Percentiles rank a stretch among this genome's conserved stretches.
phyloP scores from a whole-genome alignment of 441 rosid genomes.

The Breynia disticha region DNA sequence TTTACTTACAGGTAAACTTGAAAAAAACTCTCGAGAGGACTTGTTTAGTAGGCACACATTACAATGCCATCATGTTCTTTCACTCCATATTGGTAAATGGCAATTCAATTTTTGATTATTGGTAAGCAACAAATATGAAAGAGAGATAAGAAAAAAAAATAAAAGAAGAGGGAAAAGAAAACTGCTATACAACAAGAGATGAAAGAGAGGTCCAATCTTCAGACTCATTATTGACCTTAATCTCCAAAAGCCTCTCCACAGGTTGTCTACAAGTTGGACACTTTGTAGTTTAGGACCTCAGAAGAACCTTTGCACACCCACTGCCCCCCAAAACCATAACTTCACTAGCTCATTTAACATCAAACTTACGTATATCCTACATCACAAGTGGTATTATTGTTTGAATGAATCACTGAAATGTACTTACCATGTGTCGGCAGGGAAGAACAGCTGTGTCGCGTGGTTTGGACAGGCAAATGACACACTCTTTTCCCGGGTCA shows the following conservation, averaged over 20 bases:
- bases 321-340: constrained; percentile 26
- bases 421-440: constrained; percentile 85
- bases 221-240: constrained; percentile 49
- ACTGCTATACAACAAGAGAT: constrained; percentile 23
- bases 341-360: background rate
- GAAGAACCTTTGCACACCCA: constrained; percentile 80
- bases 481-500: constrained; percentile 89
- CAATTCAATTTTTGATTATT: too few species aligned
- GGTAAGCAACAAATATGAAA: background rate
- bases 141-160: background rate
- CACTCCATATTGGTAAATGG: too few species aligned
- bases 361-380: background rate
- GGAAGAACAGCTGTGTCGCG: constrained; percentile 90
- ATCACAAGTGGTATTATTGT: too few species aligned
- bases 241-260: constrained; percentile 85
- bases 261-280: constrained; percentile 96
- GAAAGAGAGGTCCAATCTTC: constrained; percentile 28
- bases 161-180: background rate
- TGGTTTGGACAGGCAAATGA: constrained; percentile 88
- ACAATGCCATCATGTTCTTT: too few species aligned
- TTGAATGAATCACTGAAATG: constrained; percentile 1
- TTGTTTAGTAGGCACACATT: too few species aligned
- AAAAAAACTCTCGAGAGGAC: too few species aligned
- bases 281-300: constrained; percentile 68
- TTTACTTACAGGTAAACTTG: too few species aligned